Evolutionary conservation across 805 yeast genomes (phyloP), one percentile per base, ranked within the genome.

Genomic region (Wickerhamiella slavikovae): DNA sequence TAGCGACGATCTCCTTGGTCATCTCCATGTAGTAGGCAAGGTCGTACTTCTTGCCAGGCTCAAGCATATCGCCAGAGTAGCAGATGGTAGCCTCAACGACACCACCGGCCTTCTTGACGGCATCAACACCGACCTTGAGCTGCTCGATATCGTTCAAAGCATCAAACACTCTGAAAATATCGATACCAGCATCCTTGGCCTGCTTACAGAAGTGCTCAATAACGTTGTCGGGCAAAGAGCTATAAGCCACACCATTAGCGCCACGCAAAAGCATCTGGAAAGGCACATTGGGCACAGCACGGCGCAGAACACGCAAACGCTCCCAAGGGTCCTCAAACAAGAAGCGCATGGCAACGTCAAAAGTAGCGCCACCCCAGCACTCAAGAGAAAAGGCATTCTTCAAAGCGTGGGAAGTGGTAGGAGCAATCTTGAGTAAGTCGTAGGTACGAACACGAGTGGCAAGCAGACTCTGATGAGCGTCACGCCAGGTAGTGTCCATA

Each of bases 321-420:
- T 68, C 92, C 99, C 99, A 89, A 41, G 99, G 99, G 54, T 83
- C 95, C 63, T 89, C 99, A 55, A 85, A 80, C 47, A 89, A 64
- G 67, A 89, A 89, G 57, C 99, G 71, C 96, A 89, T 83, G 32
- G 93, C 76, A 32, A 89, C 99, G 50, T 89, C 99, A 47, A 89
- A 89, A 22, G 99, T 89, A 32, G 99, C 99, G 58, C 99, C 99
- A 59, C 99, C 99, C 99, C 99, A 89, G 63, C 98, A 89, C 60
- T 89, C 99, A 32, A 89, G 62, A 13, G 99, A 89, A 54, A 82
- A 89, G 3, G 93, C 92, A 38, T 85, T 83, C 40, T 73, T 56
- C 43, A 82, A 58, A 14, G 93, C 96, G 48, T 76, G 73, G 3
- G 94, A 78, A 19, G 99, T 89, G 33, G 91, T 69, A 35, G 82